Conservation (phyloP, 2,329 filamentous ascomycete genomes). For the Penicillium sp. region DNA sequence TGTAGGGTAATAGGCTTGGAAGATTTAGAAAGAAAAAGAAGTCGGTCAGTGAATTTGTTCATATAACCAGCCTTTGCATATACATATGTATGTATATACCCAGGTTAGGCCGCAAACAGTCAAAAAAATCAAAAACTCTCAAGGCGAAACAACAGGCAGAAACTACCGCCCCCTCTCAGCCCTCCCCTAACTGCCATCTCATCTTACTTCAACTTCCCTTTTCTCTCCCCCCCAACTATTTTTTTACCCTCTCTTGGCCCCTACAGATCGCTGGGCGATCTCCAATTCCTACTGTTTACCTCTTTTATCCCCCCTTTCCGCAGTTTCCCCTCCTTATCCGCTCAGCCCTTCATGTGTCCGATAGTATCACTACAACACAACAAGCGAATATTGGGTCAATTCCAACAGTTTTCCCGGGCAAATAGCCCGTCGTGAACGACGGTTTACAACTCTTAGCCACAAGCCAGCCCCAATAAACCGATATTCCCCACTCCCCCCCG, state of each 20-base stretch:
- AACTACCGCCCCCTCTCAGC: conserved; percentile 9
- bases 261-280: conserved; percentile 33
- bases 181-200: conserved; percentile 4
- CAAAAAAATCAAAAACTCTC: not conserved
- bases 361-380: conserved; percentile 25
- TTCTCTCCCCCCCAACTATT: conserved; percentile 9
- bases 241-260: not conserved
- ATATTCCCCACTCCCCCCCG: conserved; percentile 10
- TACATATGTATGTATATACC: not conserved
- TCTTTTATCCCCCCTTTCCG: conserved; percentile 7
- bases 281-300: conserved; percentile 16
- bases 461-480: not conserved
- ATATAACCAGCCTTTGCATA: not conserved
- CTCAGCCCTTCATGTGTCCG: conserved; percentile 40
- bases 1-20: not conserved
- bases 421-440: conserved; percentile 23
- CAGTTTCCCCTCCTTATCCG: conserved; percentile 11
- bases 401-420: conserved; percentile 26
- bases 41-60: not conserved
- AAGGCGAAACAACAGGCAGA: conserved; percentile 11
- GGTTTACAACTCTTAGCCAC: conserved; percentile 1
- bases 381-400: conserved; percentile 25
- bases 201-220: not conserved
- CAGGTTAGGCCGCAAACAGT: conserved; percentile 4
- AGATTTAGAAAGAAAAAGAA: not conserved